Conservation (phyloP, 305 asterid species). For the Fraxinus nigra region DNA sequence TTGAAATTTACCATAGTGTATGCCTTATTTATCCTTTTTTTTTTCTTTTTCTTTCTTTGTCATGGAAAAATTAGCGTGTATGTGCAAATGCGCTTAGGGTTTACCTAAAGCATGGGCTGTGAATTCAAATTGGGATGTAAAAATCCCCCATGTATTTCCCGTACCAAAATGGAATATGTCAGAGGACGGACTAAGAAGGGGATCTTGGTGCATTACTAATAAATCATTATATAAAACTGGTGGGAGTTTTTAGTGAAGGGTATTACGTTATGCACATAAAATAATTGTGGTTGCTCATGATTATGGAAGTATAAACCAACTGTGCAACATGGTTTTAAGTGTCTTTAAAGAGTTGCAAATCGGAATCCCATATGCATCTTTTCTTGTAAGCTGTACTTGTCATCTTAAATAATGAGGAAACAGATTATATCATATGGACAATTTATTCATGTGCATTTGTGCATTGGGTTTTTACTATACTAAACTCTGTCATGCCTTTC, state of each 20-base stretch:
- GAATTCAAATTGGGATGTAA: neutral
- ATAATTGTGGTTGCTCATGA: neutral
- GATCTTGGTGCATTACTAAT: neutral
- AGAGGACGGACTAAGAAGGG: neutral
- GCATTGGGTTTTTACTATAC: neutral
- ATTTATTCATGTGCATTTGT: neutral
- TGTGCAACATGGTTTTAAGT: neutral
- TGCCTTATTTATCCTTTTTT: neutral
- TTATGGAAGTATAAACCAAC: neutral
- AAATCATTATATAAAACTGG: neutral
- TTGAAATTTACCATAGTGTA: neutral
- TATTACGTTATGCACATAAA: neutral
- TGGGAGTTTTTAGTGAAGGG: neutral
- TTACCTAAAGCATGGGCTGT: neutral
- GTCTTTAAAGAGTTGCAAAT: neutral
- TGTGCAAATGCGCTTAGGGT: neutral
- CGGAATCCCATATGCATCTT: neutral
- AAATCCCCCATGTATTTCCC: neutral
- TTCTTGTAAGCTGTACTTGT: neutral
- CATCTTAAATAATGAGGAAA: neutral
- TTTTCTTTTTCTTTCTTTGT: conserved; percentile 16
- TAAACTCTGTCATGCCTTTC: neutral
- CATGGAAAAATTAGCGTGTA: neutral
- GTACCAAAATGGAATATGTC: neutral
- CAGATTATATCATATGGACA: neutral